Evolutionary conservation across 2,329 filamentous ascomycete genomes (phyloP), one percentile per base, ranked within the genome.

Genomic region (Exophiala sp.): DNA sequence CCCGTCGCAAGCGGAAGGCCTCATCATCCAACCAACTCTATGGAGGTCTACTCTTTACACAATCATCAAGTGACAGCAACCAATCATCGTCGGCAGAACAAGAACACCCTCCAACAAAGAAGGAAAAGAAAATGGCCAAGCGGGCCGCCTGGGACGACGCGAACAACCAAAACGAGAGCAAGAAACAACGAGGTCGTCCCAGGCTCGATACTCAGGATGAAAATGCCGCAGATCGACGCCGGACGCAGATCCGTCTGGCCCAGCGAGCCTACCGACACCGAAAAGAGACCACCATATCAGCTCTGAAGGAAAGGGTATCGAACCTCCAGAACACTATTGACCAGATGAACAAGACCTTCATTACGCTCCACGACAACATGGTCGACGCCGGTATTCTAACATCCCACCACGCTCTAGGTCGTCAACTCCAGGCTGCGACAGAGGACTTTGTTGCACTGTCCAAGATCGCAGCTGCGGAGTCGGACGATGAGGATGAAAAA

Each of bases 201-300:
- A 77, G 88, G 47, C 77, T 94, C 12, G 85, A 91, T 62, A 82
- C 83, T n/a, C 83, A 84, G 57, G 88, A 92, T 70, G 84, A 89
- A 70, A 91, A 86, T 20, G 84, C 87, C 57, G 84, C 82, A 50
- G 89, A 88, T 87, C 86, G 89, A 58, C 86, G 91, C 48, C 82
- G 91, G 50, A 92, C 89, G 4, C 91, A 96, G 68, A 94, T 96
- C 59, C 85, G 91, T 20, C 80, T 92, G 50, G 91, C 91, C 1
- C 91, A 95, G 69, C 47, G 90, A 61, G 89, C 89, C 1, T 95
- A 95, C 66, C 83, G 91, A 12, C 83, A 87, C 65, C 85, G 91
- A 47, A 95, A 95, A 71, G 91, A 95, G 66, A 86, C 81, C 18
- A 87, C 88, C 4, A 92, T 95, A 52, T 80, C 83, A 24, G 83